Evolutionary conservation across 768 basidiomycete species (phyloP).

Genomic region (Megacollybia marginata): DNA sequence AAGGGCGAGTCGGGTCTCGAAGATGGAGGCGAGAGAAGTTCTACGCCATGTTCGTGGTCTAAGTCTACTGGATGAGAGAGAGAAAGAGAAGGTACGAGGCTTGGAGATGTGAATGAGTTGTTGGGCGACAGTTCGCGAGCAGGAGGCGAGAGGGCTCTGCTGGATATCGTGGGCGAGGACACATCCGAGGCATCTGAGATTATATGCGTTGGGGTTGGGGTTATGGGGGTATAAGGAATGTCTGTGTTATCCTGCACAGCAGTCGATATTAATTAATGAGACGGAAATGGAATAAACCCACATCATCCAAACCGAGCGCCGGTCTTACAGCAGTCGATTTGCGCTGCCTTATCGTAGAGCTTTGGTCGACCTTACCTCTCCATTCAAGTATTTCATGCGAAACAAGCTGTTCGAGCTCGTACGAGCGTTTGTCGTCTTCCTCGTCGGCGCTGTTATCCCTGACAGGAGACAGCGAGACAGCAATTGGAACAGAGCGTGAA

Average conservation of each 20-base stretch:
- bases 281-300: conserved; percentile 8
- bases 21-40: conserved; percentile 5
- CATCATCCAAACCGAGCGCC: conserved; percentile 26
- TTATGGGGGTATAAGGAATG: conserved; percentile 26
- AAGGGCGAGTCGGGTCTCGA: conserved; percentile 4
- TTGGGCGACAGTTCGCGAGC: conserved; percentile 1
- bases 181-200: conserved; percentile 22
- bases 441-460: conserved; percentile 5
- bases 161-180: conserved; percentile 1
- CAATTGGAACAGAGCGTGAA: background rate
- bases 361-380: conserved; percentile 23
- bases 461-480: background rate
- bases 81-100: conserved; percentile 2
- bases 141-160: background rate
- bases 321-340: background rate
- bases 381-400: conserved; percentile 25
- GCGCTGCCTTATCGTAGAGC: conserved; percentile 5
- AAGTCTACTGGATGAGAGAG: conserved; percentile 3
- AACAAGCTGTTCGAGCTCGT: conserved; percentile 29
- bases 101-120: background rate
- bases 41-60: conserved; percentile 4
- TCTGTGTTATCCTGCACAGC: conserved; percentile 24
- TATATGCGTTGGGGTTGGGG: conserved; percentile 21
- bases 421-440: conserved; percentile 9
- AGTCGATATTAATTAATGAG: background rate